A percentile compares a stretch with the other conserved stretches of the same genome.
These are phyloP conservation scores for Geotrichum restrictum DNA, from an alignment of 1,139 yeast species.

Conservation along the genomic window DNA sequence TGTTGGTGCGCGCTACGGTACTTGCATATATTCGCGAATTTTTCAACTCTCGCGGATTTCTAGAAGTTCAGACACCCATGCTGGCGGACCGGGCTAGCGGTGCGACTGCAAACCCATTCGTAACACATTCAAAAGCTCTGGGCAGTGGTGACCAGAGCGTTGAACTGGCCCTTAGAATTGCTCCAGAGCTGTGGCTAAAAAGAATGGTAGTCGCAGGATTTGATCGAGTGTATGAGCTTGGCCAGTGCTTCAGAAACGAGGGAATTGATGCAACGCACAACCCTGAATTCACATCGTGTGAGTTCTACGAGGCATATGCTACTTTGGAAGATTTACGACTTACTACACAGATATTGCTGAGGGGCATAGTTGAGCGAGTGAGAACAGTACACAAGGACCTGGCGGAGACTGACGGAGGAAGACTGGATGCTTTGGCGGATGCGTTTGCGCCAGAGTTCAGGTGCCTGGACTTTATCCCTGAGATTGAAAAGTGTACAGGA, in stretches of 20 bases:
- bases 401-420: slow-evolving; percentile 3
- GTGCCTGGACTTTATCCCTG: slow-evolving; percentile 49
- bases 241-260: slow-evolving; percentile 82
- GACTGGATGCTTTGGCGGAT: slow-evolving; percentile 15
- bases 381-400: slow-evolving; percentile 9
- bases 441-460: slow-evolving; percentile 24
- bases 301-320: slow-evolving; percentile 81
- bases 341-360: slow-evolving; percentile 58
- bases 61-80: slow-evolving; percentile 87
- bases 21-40: slow-evolving; percentile 55
- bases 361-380: slow-evolving; percentile 37
- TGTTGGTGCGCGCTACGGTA: slow-evolving; percentile 54
- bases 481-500: slow-evolving; percentile 46
- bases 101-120: slow-evolving; percentile 83
- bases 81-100: slow-evolving; percentile 70
- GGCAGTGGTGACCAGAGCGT: slow-evolving; percentile 30
- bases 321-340: slow-evolving; percentile 62
- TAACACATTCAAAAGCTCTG: slow-evolving; percentile 52
- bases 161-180: slow-evolving; percentile 67
- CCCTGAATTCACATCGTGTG: slow-evolving; percentile 93
- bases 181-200: slow-evolving; percentile 94
- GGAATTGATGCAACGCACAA: slow-evolving; percentile 91
- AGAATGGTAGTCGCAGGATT: slow-evolving; percentile 76
- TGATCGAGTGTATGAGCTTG: slow-evolving; percentile 82
- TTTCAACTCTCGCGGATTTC: slow-evolving; percentile 52